Evolutionary conservation across 805 yeast species (phyloP), one percentile per base, ranked within the genome.

Genomic region (Kluyveromyces lactis): DNA sequence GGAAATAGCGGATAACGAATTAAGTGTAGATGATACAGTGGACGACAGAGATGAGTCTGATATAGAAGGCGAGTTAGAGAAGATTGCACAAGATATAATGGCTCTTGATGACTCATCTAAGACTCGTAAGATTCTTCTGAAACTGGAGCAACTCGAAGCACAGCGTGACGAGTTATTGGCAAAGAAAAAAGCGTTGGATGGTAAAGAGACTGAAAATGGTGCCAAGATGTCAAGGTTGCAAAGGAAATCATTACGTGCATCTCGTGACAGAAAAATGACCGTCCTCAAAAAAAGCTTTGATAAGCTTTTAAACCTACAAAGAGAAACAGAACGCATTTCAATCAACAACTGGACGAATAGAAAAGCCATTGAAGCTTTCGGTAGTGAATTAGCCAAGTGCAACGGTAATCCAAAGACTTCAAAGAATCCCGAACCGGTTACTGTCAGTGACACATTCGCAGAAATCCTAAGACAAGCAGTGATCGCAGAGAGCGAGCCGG

Each of bases 51-150:
- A 40, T 6, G 37, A 32, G 15, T 34, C 18, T 2, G 40, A 42
- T 6, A 47, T 50, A 12, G 60, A 58, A 19, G 41, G 39, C 4
- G 53, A 54, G 34, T 42, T 57, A 7, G 66, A 58, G 10, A 40
- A 48, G 1, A 64, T 57, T 37, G 62, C 61, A 2, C 63, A 60
- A 18, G 69, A 63, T n/a, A 58, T 51, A 6, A 65, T 60, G 45
- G 62, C 59, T 3, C 32, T 60, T 38, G 66, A 49, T 49, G 75
- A 54, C 44, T 51, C 48, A 24, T 53, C 60, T 1, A 55, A 58
- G 32, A 55, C 63, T 2, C 49, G 60, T 36, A 43, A 46, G 23
- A 42, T 49, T 2, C 38, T 53, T 12, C 44, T 47, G 26, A 46
- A 47, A 36, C 48, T 60, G 18, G 28, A 44, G 28, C 53, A 45